These are phyloP conservation scores for Chrysoporthe austroafricana DNA, from an alignment of 2,329 filamentous ascomycete species.

Conservation along the genomic window DNA sequence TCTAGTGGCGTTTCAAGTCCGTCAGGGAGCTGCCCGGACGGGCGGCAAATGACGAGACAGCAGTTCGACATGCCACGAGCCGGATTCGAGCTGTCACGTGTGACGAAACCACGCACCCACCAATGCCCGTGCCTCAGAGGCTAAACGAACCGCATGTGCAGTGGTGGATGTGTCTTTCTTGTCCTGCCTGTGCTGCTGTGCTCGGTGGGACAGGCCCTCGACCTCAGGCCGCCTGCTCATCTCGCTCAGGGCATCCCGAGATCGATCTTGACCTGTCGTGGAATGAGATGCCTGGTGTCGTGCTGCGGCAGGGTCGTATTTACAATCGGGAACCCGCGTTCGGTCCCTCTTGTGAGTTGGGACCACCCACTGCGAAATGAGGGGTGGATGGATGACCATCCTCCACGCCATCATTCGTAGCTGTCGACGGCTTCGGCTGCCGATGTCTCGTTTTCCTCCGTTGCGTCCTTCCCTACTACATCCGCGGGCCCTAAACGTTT, in stretches of 20 bases:
- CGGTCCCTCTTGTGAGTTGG: not conserved
- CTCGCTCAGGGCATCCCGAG: not conserved
- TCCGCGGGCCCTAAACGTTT: not conserved
- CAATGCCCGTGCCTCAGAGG: not conserved
- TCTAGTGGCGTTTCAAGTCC: conserved; percentile 14
- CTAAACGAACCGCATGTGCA: not conserved
- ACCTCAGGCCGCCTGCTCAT: not conserved
- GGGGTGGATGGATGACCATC: not conserved
- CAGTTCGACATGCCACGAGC: not conserved
- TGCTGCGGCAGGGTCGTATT: too few species aligned
- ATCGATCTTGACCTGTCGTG: not conserved
- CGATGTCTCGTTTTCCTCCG: not conserved
- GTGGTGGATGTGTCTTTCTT: not conserved
- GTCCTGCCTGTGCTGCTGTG: not conserved
- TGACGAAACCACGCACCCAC: conserved; percentile 5
- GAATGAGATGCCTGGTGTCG: not conserved
- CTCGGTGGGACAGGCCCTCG: conserved; percentile 1
- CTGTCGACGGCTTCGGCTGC: not conserved
- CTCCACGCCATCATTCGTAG: not conserved
- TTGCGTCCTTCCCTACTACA: not conserved
- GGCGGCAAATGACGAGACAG: not conserved
- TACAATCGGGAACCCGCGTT: not conserved
- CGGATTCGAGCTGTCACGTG: not conserved
- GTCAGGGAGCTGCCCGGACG: not conserved
- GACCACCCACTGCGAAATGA: not conserved